Evolutionary conservation across 306 rosid species (phyloP).

Genomic region (Benincasa hispida): DNA sequence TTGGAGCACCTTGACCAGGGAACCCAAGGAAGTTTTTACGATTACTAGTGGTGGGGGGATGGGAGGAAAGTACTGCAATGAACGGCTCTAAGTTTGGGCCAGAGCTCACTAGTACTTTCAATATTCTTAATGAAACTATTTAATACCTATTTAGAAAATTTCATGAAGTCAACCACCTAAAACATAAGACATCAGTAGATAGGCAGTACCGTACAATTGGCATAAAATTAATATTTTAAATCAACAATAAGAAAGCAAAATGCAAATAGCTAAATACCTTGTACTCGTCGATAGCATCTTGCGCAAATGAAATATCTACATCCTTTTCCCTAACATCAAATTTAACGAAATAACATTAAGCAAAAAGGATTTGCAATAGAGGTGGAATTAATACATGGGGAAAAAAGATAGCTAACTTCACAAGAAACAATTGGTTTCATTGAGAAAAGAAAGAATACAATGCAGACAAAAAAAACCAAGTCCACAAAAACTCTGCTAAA

Average conservation of each 20-base stretch:
- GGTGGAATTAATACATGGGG: not conserved
- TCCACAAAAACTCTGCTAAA: too few species aligned
- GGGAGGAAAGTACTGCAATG: not conserved
- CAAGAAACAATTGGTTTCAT: not conserved
- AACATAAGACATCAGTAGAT: not conserved
- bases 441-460: too few species aligned
- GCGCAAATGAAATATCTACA: slow-evolving; percentile 82
- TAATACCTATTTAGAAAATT: not conserved
- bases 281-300: slow-evolving; percentile 84
- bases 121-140: not conserved
- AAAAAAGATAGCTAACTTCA: not conserved
- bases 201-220: not conserved
- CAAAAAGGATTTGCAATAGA: slow-evolving; percentile 9
- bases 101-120: not conserved
- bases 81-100: not conserved
- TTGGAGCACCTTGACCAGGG: not conserved
- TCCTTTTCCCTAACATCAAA: slow-evolving; percentile 84
- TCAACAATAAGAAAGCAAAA: slow-evolving; percentile 3
- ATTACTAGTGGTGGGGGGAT: not conserved
- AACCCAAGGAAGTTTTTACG: not conserved
- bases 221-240: not conserved
- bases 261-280: slow-evolving; percentile 40
- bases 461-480: too few species aligned
- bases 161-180: not conserved
- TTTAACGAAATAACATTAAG: slow-evolving; percentile 11